phyloP scores from a whole-genome alignment of 495 filamentous ascomycete genomes.

The Parachaetomium inaequale region DNA sequence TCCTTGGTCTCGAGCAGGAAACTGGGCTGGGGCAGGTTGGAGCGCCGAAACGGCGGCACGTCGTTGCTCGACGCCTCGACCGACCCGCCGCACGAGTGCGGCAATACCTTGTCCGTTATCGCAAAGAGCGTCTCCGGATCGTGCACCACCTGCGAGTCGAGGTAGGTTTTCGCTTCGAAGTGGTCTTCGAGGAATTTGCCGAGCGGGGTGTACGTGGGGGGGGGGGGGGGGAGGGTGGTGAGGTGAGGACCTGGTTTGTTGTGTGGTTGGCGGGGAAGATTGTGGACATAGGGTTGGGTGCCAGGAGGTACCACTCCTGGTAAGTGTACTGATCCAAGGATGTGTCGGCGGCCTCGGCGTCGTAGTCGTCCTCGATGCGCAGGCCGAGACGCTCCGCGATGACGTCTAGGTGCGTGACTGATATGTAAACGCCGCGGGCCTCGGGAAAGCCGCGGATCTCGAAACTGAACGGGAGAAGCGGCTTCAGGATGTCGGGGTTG shows the following conservation, averaged over 20 bases:
- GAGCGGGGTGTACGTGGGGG: neutral
- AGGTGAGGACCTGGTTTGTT: neutral
- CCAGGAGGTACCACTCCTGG: neutral
- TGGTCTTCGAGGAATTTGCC: neutral
- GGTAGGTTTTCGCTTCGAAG: slow-evolving; percentile 1
- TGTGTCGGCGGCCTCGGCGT: neutral
- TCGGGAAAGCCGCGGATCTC: neutral
- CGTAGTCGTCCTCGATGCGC: neutral
- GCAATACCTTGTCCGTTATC: neutral
- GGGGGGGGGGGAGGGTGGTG: neutral
- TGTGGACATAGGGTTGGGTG: neutral
- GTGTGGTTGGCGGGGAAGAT: neutral
- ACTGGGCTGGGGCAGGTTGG: neutral
- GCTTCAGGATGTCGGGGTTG: neutral
- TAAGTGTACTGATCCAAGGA: neutral
- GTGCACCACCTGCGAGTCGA: neutral
- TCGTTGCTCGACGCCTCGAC: neutral
- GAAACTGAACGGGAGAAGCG: neutral
- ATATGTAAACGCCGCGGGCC: neutral
- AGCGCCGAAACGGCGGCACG: neutral
- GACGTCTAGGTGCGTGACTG: neutral
- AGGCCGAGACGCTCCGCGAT: neutral
- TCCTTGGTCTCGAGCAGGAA: neutral
- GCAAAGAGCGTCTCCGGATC: neutral
- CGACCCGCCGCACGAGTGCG: neutral